These are phyloP conservation scores for Darksidea phi DNA, from an alignment of 495 filamentous ascomycete genomes.

Conservation along the genomic window DNA sequence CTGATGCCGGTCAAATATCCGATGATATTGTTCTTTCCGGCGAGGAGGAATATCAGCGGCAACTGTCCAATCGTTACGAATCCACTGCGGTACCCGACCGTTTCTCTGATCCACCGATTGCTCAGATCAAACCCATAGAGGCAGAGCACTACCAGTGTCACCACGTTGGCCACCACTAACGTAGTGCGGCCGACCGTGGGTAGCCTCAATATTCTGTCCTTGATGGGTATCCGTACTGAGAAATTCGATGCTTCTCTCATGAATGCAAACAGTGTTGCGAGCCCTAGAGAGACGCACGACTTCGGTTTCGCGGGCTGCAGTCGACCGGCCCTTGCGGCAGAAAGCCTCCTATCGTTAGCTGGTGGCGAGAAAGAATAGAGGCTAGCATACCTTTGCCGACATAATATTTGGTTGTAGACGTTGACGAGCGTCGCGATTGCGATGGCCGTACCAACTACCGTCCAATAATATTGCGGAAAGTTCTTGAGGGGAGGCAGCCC, in stretches of 20 bases:
- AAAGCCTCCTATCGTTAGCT: slow-evolving; percentile 37
- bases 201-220: slow-evolving; percentile 47
- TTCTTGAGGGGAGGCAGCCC: slow-evolving; percentile 49
- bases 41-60: slow-evolving; percentile 76
- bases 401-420: slow-evolving; percentile 48
- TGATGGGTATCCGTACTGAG: slow-evolving; percentile 53
- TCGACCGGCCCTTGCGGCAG: slow-evolving; percentile 41
- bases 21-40: slow-evolving; percentile 75
- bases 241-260: slow-evolving; percentile 66
- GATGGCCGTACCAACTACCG: slow-evolving; percentile 56
- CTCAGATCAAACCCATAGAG: slow-evolving; percentile 45
- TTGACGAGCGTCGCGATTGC: slow-evolving; percentile 54
- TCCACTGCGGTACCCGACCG: slow-evolving; percentile 71
- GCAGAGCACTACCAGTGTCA: slow-evolving; percentile 60
- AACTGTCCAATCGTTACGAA: slow-evolving; percentile 78
- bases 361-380: not conserved
- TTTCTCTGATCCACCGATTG: slow-evolving; percentile 58
- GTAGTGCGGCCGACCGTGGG: slow-evolving; percentile 59
- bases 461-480: slow-evolving; percentile 61
- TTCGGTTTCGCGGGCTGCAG: slow-evolving; percentile 65
- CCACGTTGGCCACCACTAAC: slow-evolving; percentile 55
- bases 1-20: slow-evolving; percentile 65
- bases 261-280: slow-evolving; percentile 64
- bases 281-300: slow-evolving; percentile 52
- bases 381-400: slow-evolving; percentile 50